Conservation (phyloP, 768 basidiomycete genomes). For the Neoboletus subvelutipes region DNA sequence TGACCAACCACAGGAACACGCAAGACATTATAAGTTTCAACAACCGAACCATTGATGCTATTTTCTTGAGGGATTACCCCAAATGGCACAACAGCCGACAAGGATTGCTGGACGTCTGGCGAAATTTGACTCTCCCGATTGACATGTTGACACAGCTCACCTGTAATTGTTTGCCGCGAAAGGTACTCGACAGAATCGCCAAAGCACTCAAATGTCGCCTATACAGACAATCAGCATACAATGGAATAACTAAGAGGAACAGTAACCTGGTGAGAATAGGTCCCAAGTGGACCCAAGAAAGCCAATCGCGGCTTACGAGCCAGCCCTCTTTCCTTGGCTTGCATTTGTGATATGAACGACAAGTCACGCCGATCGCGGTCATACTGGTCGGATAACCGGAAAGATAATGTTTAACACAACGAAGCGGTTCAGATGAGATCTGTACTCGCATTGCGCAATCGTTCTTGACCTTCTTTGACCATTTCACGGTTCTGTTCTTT, state of each 20-base stretch:
- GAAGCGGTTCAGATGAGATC: not conserved
- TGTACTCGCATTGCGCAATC: conserved; percentile 61
- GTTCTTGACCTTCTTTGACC: conserved; percentile 77
- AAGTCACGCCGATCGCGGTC: conserved; percentile 66
- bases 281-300: conserved; percentile 67
- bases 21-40: conserved; percentile 71
- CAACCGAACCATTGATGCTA: conserved; percentile 67
- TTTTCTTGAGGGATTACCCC: conserved; percentile 84
- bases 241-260: not conserved
- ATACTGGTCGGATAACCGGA: conserved; percentile 83
- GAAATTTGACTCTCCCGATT: not conserved
- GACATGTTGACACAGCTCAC: conserved; percentile 24
- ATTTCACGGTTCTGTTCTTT: conserved; percentile 53
- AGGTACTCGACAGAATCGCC: conserved; percentile 44
- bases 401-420: conserved; percentile 3
- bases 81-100: conserved; percentile 44
- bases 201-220: conserved; percentile 52
- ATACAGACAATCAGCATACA: conserved; percentile 23
- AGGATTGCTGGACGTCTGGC: conserved; percentile 57
- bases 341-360: conserved; percentile 43
- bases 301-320: conserved; percentile 48
- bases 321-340: conserved; percentile 65
- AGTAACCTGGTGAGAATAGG: conserved; percentile 65
- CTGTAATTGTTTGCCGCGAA: conserved; percentile 40
- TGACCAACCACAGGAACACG: conserved; percentile 41